Evolutionary conservation across 2,329 filamentous ascomycete species (phyloP).

Genomic region (Dactylellina leptospora): DNA sequence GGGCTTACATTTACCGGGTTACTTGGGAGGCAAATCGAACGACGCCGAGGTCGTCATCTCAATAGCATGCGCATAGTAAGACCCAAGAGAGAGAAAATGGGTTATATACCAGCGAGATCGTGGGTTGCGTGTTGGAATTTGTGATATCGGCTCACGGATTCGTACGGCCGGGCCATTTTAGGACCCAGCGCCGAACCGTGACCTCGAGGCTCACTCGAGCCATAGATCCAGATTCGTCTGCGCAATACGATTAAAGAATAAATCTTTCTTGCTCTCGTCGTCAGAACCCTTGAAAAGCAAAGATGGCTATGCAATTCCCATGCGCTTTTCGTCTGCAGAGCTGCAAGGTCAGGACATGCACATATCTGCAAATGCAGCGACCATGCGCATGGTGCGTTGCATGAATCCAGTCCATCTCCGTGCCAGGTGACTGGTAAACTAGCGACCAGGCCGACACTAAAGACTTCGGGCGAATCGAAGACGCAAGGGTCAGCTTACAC

Average conservation of each 20-base stretch:
- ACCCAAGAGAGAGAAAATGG: background rate
- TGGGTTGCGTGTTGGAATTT: conserved; percentile 53
- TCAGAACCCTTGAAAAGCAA: conserved; percentile 4
- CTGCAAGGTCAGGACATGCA: conserved; percentile 35
- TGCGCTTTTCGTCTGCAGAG: conserved; percentile 22
- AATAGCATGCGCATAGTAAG: conserved; percentile 21
- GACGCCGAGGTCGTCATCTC: conserved; percentile 28
- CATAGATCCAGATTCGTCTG: background rate
- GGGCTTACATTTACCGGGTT: conserved; percentile 34
- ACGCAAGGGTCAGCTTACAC: conserved; percentile 53
- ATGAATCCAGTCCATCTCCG: conserved; percentile 32
- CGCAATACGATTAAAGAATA: conserved; percentile 6
- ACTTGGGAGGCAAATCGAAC: conserved; percentile 38
- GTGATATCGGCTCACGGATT: background rate
- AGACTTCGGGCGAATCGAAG: conserved; percentile 3
- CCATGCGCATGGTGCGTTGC: conserved; percentile 8
- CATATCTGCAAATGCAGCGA: conserved; percentile 30
- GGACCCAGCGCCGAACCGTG: no score
- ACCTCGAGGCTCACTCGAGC: conserved; percentile 8
- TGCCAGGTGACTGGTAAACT: conserved; percentile 45
- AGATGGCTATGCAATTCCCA: conserved; percentile 49
- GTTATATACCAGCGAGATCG: conserved; percentile 1
- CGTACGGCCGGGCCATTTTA: no score
- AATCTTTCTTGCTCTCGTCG: background rate
- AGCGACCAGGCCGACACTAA: conserved; percentile 37